Evolutionary conservation across 345 rosid genomes (phyloP).

Genomic region (Alliaria petiolata): DNA sequence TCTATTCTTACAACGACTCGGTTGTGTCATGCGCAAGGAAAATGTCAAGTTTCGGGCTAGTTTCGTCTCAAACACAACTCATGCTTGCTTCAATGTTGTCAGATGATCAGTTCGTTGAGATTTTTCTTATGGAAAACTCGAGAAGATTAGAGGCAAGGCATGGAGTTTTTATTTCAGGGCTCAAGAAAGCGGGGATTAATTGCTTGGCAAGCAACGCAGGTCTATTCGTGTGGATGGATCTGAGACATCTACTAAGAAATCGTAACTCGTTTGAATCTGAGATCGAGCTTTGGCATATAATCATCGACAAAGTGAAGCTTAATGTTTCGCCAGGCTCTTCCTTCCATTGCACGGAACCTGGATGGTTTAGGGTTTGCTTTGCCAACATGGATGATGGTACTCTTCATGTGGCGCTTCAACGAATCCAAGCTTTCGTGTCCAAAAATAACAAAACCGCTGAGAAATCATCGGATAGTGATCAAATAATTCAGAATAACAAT

Average conservation of each 20-base stretch:
- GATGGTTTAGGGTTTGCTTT: constrained; percentile 89
- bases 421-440: constrained; percentile 50
- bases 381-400: constrained; percentile 81
- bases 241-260: constrained; percentile 50
- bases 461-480: constrained; percentile 16
- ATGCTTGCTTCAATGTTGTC: constrained; percentile 71
- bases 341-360: constrained; percentile 66
- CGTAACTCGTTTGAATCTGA: constrained; percentile 46
- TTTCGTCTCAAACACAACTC: constrained; percentile 70
- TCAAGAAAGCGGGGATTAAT: constrained; percentile 47
- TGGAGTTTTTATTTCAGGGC: constrained; percentile 38
- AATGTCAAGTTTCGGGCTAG: constrained; percentile 88
- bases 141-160: constrained; percentile 51
- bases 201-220: constrained; percentile 63
- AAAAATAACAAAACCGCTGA: constrained; percentile 5
- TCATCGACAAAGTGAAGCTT: constrained; percentile 62
- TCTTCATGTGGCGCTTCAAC: constrained; percentile 46
- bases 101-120: constrained; percentile 51
- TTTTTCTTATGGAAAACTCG: constrained; percentile 49
- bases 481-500: constrained; percentile 3
- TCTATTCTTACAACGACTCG: constrained; percentile 67
- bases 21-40: constrained; percentile 62
- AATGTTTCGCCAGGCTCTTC: constrained; percentile 86
- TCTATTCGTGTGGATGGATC: constrained; percentile 78
- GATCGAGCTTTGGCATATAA: constrained; percentile 56